A percentile compares a stretch with the other conserved stretches of the same genome.
Evolutionary conservation across 106 monocot genomes (phyloP).

Genomic region (Triglochin maritima): DNA sequence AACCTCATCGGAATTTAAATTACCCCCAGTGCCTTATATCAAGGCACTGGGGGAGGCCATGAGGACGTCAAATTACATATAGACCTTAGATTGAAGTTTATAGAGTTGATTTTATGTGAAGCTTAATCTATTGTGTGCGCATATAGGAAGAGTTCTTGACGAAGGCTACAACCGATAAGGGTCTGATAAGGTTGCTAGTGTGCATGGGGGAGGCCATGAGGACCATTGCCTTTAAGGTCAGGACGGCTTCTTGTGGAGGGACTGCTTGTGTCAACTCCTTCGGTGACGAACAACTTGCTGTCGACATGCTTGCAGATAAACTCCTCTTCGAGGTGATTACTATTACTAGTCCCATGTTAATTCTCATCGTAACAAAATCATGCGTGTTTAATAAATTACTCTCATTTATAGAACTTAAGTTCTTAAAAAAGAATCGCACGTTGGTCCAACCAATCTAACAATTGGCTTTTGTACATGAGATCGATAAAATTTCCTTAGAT

Average conservation of each 20-base stretch:
- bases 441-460: no score
- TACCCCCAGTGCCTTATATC: background rate
- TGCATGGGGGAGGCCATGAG: slow-evolving; percentile 91
- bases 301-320: slow-evolving; percentile 87
- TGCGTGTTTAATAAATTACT: no score
- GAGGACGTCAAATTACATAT: background rate
- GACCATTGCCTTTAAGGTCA: slow-evolving; percentile 93
- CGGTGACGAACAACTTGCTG: slow-evolving; percentile 94
- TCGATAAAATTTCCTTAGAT: background rate
- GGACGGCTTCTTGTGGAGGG: slow-evolving; percentile 84
- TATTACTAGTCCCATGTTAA: no score
- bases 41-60: no score
- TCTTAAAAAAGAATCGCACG: no score
- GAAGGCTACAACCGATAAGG: slow-evolving; percentile 89
- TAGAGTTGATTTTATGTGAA: no score
- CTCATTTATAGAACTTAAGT: no score
- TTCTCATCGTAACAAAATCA: no score
- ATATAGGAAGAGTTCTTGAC: slow-evolving; percentile 77
- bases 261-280: slow-evolving; percentile 95
- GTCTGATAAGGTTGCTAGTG: slow-evolving; percentile 73
- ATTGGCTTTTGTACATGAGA: no score
- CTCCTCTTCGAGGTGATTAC: slow-evolving; percentile 73
- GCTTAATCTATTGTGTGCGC: no score
- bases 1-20: background rate
- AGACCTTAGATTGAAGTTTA: background rate